phyloP scores from a whole-genome alignment of 495 filamentous ascomycete species.

The Mytilinidion resinicola region DNA sequence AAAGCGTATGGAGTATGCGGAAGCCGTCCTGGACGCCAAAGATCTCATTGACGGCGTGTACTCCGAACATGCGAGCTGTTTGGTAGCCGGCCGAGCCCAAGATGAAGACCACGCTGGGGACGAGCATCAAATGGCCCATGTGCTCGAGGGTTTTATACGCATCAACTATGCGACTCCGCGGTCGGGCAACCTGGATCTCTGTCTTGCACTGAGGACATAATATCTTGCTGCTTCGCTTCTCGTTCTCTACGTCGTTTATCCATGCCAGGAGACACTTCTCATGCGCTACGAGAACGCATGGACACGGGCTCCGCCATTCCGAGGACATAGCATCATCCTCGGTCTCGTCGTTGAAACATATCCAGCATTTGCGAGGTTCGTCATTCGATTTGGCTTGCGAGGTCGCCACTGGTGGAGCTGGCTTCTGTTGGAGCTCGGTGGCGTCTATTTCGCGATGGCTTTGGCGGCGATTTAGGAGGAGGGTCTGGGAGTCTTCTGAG shows the following conservation, averaged over 20 bases:
- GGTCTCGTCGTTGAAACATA: slow-evolving; percentile 81
- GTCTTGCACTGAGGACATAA: slow-evolving; percentile 84
- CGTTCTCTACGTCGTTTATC: slow-evolving; percentile 73
- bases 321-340: slow-evolving; percentile 61
- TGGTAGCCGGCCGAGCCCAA: slow-evolving; percentile 32
- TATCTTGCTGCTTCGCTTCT: slow-evolving; percentile 54
- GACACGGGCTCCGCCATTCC: slow-evolving; percentile 81
- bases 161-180: slow-evolving; percentile 60
- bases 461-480: slow-evolving; percentile 28
- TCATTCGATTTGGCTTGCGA: slow-evolving; percentile 6
- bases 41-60: slow-evolving; percentile 54
- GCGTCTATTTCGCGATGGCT: background rate
- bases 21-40: slow-evolving; percentile 56
- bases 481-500: slow-evolving; percentile 34
- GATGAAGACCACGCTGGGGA: slow-evolving; percentile 42
- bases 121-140: slow-evolving; percentile 50
- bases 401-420: slow-evolving; percentile 2
- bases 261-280: slow-evolving; percentile 85
- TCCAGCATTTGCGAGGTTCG: slow-evolving; percentile 72
- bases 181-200: slow-evolving; percentile 66
- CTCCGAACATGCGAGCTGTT: slow-evolving; percentile 53
- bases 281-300: slow-evolving; percentile 83
- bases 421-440: slow-evolving; percentile 1
- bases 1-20: slow-evolving; percentile 40
- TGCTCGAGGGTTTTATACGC: slow-evolving; percentile 49